A percentile compares a stretch with the other conserved stretches of the same genome.
phyloP scores from a whole-genome alignment of 306 rosid genomes.

The Vicia villosa region DNA sequence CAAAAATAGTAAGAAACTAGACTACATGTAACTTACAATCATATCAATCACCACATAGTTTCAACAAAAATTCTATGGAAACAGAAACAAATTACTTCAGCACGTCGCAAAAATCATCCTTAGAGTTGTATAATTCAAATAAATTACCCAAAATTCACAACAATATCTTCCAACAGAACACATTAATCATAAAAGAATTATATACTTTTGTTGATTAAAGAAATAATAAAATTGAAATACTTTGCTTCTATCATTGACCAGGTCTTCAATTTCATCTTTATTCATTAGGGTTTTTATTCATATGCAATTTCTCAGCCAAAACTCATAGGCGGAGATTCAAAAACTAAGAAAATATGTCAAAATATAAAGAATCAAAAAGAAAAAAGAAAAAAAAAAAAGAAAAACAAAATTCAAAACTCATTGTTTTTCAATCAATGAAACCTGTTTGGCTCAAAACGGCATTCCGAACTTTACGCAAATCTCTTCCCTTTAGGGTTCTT shows the following conservation, averaged over 20 bases:
- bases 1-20: neutral
- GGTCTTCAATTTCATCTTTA: slow-evolving; percentile 9
- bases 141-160: slow-evolving; percentile 1
- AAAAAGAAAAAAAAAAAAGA: no score
- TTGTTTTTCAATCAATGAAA: slow-evolving; percentile 57
- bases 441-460: slow-evolving; percentile 83
- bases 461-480: slow-evolving; percentile 69
- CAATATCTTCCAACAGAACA: slow-evolving; percentile 6
- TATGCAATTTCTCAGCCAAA: slow-evolving; percentile 11
- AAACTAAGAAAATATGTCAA: neutral
- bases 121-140: neutral
- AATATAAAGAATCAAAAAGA: neutral
- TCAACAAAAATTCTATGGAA: neutral
- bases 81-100: neutral
- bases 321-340: neutral
- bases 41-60: neutral
- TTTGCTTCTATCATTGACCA: slow-evolving; percentile 4
- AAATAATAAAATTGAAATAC: neutral
- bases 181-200: neutral
- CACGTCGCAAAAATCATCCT: slow-evolving; percentile 6
- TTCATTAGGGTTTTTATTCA: slow-evolving; percentile 16
- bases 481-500: slow-evolving; percentile 70
- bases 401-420: neutral
- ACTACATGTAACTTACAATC: no score
- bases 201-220: neutral